Conservation (phyloP, 2,329 filamentous ascomycete species). For the Apiospora phragmitis region DNA sequence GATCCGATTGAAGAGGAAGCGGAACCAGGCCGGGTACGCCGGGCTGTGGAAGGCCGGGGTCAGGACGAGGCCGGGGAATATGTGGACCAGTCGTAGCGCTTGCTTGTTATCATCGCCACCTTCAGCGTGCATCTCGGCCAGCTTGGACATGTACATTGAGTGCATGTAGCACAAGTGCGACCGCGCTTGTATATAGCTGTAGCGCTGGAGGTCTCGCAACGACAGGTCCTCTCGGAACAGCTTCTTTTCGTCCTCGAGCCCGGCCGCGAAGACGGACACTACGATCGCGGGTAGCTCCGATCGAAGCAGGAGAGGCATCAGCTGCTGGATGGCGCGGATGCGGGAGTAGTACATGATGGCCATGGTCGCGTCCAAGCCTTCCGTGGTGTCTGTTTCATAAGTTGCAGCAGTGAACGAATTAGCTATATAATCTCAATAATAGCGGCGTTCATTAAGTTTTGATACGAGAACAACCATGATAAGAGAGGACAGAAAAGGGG, state of each 20-base stretch:
- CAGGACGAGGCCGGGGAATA: constrained; percentile 12
- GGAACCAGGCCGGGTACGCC: constrained; percentile 12
- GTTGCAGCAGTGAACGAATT: background rate
- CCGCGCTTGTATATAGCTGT: background rate
- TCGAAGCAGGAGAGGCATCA: constrained; percentile 27
- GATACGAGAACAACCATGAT: too few relatives aligned
- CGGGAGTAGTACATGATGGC: constrained; percentile 34
- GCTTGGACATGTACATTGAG: constrained; percentile 1
- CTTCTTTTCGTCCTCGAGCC: background rate
- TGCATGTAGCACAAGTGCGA: constrained; percentile 14
- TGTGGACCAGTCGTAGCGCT: background rate
- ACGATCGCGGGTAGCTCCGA: constrained; percentile 2
- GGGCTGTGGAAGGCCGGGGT: background rate
- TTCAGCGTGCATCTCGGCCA: background rate
- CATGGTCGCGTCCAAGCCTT: constrained; percentile 30
- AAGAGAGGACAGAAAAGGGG: background rate
- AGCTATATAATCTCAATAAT: background rate
- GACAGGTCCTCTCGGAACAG: constrained; percentile 10
- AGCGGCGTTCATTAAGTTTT: too few relatives aligned
- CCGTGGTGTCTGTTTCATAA: constrained; percentile 27
- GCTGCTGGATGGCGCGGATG: constrained; percentile 27
- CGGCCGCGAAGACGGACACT: constrained; percentile 7
- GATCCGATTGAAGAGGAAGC: constrained; percentile 22
- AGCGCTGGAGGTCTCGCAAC: background rate
- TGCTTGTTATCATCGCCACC: background rate